Evolutionary conservation across 768 basidiomycete genomes (phyloP), one percentile per base, ranked within the genome.

Genomic region (Candolleomyces eurysporus): DNA sequence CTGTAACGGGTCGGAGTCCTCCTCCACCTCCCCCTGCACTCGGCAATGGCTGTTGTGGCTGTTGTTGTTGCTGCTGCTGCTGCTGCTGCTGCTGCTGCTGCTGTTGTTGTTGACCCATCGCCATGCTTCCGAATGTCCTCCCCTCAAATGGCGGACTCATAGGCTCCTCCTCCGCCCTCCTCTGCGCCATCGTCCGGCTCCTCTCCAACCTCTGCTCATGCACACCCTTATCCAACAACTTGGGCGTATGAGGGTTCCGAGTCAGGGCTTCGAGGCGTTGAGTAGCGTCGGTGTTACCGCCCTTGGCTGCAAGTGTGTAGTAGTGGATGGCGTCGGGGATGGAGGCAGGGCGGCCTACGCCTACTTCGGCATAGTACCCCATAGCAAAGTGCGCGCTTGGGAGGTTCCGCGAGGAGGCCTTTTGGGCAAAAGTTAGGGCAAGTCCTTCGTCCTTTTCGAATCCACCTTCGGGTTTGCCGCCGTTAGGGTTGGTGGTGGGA

Each of bases 291-390:
- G 79, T 64, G 69, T 96, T 96, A 2, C 89, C 90, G 58, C 92
- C 88, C 21, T 85, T 78, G 19, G 86, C 77, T 0, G 96, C 95
- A 86, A 92, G 69, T 0, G 43, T 60, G 11, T 98, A 98, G 94
- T 95, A 98, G 69, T 75, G 82, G 60, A 79, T 76, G 1, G 95
- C 92, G 7, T 78, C 77, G 0, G 81, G 82, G 42, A 92, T 58
- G 68, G 90, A 83, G 68, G 83, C 85, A 10, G 69, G 53, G 0
- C 89, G 86, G 0, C 94, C 95, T 6, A 98, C 90, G 2, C 96
- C 96, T 1, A 98, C 91, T 72, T 98, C 96, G 42, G 82, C 82
- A 70, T 96, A 98, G 71, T 98, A 98, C 1, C 96, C 96, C 85
- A 98, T 89, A 0, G 95, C 96, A 71, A 98, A 98, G 71, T 95